Evolutionary conservation across 2,329 filamentous ascomycete genomes (phyloP), one percentile per base, ranked within the genome.

Genomic region (Ceratocystis diversiconidia): DNA sequence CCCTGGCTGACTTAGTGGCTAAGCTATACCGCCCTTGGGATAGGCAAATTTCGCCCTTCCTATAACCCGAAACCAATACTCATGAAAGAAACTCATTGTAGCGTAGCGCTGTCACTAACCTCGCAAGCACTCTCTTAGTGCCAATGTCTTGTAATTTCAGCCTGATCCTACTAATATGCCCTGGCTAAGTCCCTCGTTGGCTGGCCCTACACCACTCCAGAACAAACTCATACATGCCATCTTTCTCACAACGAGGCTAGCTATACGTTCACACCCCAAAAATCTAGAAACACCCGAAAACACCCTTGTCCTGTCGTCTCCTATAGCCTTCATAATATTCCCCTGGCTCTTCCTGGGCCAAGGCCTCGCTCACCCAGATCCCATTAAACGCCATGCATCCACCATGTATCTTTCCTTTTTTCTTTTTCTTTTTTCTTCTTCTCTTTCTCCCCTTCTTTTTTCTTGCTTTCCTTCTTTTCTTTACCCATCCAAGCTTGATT

Each of bases 301-400:
- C 48, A 22, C 28, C 41, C 28, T 55, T 22, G 5, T 36, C 41
- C 60, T 62, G 36, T 62, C 28, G 8, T 62, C 25, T 50, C 60
- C 17, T 46, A 62, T 62, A 46, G 59, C 50, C 15, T 50, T 61
- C 17, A 17, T 55, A 17, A 19, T 41, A 48, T 6, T 62, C 60
- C 65, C 65, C 60, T 62, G 60, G 28, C 36, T 32, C 32, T 50
- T 60, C 19, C 61, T 52, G 44, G 44, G 59, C 55, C 46, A 65
- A 64, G 44, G 65, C 62, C 55, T 64, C 62, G 62, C 43, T 55
- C 62, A 57, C 15, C 48, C 63, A 62, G 62, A 64, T 67, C 65
- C 62, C 62, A 67, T 64, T 65, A 65, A 67, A 65, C 63, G 30
- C 50, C 64, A 50, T 50, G 43, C 59, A 61, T 61, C 60, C 55